phyloP scores from a whole-genome alignment of 2,329 filamentous ascomycete genomes.

The Fusarium sarcochroum region DNA sequence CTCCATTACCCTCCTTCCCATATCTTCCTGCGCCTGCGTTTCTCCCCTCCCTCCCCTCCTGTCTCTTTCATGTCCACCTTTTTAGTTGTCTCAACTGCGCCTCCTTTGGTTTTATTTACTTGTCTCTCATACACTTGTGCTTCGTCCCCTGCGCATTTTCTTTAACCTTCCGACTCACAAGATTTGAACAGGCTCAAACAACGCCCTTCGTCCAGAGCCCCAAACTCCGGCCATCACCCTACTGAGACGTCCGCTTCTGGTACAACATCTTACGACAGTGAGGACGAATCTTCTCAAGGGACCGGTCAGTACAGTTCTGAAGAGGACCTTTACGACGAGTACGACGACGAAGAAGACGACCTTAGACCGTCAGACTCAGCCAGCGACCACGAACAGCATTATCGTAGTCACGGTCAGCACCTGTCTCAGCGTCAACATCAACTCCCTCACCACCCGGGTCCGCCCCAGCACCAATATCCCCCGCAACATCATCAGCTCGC shows the following conservation, averaged over 20 bases:
- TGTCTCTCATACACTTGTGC: constrained; percentile 26
- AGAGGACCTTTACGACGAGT: constrained; percentile 56
- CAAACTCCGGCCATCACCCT: constrained; percentile 41
- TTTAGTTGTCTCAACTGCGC: constrained; percentile 37
- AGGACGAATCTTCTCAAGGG: constrained; percentile 56
- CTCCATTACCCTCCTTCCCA: constrained; percentile 37
- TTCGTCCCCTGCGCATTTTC: constrained; percentile 19
- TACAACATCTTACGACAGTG: constrained; percentile 57
- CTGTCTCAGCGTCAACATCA: constrained; percentile 51
- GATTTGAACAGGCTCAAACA: constrained; percentile 46
- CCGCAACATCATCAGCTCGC: constrained; percentile 55
- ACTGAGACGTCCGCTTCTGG: constrained; percentile 51
- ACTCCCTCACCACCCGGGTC: constrained; percentile 51
- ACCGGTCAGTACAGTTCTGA: constrained; percentile 50
- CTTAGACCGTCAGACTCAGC: constrained; percentile 70
- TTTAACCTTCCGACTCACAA: constrained; percentile 39
- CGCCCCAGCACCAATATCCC: constrained; percentile 52
- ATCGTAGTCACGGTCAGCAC: constrained; percentile 51
- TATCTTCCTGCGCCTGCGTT: constrained; percentile 32
- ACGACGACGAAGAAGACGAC: constrained; percentile 60
- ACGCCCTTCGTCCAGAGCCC: constrained; percentile 47
- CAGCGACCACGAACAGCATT: constrained; percentile 37
- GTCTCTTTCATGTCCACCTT: constrained; percentile 30
- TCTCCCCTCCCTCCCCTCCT: constrained; percentile 33
- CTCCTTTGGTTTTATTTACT: constrained; percentile 38